A percentile compares a stretch with the other conserved stretches of the same genome.
Evolutionary conservation across 441 rosid species (phyloP).

Genomic region (Erysimum cheiri): DNA sequence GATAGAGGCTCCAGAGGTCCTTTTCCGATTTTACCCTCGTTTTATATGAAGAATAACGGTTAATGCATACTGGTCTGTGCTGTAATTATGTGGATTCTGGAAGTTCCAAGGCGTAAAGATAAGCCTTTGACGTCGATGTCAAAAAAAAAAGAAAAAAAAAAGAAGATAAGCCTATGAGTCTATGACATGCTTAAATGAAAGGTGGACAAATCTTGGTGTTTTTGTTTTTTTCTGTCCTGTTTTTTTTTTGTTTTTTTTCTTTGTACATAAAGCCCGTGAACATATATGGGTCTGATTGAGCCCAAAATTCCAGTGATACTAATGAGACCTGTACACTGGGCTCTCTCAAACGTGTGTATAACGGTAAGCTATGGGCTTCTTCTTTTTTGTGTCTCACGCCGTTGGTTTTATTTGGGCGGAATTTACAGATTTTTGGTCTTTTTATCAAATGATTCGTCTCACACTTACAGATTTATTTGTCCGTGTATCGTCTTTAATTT

Average conservation of each 20-base stretch:
- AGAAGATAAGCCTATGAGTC: too few species aligned
- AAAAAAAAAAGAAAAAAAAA: not conserved
- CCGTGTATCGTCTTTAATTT: not conserved
- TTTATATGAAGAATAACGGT: slow-evolving; percentile 11
- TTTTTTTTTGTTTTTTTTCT: not conserved
- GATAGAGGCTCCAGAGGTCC: not conserved
- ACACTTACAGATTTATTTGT: not conserved
- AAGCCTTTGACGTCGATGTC: not conserved
- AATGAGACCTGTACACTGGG: not conserved
- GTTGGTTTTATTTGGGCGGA: not conserved
- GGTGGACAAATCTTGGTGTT: not conserved
- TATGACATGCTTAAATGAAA: too few species aligned
- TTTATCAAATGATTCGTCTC: too few species aligned
- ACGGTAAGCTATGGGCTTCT: not conserved
- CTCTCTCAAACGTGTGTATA: not conserved
- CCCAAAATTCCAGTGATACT: not conserved
- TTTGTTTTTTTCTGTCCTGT: slow-evolving; percentile 7
- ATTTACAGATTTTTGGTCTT: not conserved
- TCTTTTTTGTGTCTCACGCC: not conserved
- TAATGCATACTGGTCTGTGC: slow-evolving; percentile 13
- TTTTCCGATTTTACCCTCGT: slow-evolving; percentile 33
- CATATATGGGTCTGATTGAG: not conserved
- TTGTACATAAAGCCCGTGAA: not conserved
- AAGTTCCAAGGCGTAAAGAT: slow-evolving; percentile 15
- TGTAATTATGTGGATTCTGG: slow-evolving; percentile 29